A percentile compares a stretch with the other conserved stretches of the same genome.
These are phyloP conservation scores for Auriscalpium microsporum DNA, from an alignment of 768 basidiomycete genomes.

Conservation along the genomic window DNA sequence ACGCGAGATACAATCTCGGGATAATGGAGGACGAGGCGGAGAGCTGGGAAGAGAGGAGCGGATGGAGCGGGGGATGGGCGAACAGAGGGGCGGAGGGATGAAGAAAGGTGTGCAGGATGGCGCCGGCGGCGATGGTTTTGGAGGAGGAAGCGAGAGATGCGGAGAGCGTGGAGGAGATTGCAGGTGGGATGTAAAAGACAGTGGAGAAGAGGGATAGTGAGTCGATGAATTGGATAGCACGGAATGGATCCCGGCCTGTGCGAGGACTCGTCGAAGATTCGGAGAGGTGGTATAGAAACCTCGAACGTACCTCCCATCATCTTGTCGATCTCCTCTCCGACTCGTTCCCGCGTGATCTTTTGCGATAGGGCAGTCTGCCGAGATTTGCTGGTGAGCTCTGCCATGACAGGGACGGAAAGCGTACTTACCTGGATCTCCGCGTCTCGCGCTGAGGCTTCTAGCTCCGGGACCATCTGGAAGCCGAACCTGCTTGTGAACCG, in stretches of 20 bases:
- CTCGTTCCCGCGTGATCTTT: conserved; percentile 86
- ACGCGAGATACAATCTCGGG: conserved; percentile 71
- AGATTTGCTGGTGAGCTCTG: neutral
- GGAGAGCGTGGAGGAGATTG: conserved; percentile 38
- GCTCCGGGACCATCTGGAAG: conserved; percentile 63
- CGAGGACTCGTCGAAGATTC: neutral
- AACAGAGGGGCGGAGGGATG: conserved; percentile 18
- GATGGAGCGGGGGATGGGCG: conserved; percentile 38
- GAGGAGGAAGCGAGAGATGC: conserved; percentile 29
- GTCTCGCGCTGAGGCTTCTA: conserved; percentile 55
- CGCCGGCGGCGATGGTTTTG: conserved; percentile 44
- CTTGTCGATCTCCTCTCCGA: conserved; percentile 88
- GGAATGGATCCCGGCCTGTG: conserved; percentile 66
- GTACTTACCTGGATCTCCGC: conserved; percentile 49
- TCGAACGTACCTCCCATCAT: conserved; percentile 70
- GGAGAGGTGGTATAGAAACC: neutral
- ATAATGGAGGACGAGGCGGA: conserved; percentile 30
- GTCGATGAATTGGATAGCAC: conserved; percentile 67
- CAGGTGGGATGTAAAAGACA: conserved; percentile 51
- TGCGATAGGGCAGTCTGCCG: conserved; percentile 52
- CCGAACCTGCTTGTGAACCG: conserved; percentile 90
- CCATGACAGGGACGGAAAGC: neutral
- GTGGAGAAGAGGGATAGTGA: conserved; percentile 60
- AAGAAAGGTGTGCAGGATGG: conserved; percentile 48
- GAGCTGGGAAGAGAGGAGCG: conserved; percentile 32